Evolutionary conservation across 306 rosid species (phyloP).

Genomic region (Malus domestica): ASM211411v1 NC_041801.1:4383001-4383500

Average conservation of each 20-base stretch:
- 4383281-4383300: neutral
- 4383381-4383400: conserved; percentile 87
- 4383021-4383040: neutral
- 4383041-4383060: neutral
- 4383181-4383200: conserved; percentile 76
- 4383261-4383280: conserved; percentile 3
- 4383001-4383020: neutral
- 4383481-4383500: conserved; percentile 86
- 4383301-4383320: neutral
- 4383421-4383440: neutral
- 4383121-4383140: conserved; percentile 92
- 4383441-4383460: neutral
- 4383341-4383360: conserved; percentile 81
- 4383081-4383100: conserved; percentile 94
- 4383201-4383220: conserved; percentile 67
- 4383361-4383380: conserved; percentile 94
- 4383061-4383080: neutral
- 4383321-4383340: conserved; percentile 51
- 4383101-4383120: conserved; percentile 78
- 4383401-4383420: neutral
- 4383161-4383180: conserved; percentile 93
- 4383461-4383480: conserved; percentile 12
- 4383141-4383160: conserved; percentile 91
- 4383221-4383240: conserved; percentile 75
- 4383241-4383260: conserved; percentile 43